Evolutionary conservation across 805 yeast species (phyloP), one percentile per base, ranked within the genome.

Genomic region (Ogataea methanolica): DNA sequence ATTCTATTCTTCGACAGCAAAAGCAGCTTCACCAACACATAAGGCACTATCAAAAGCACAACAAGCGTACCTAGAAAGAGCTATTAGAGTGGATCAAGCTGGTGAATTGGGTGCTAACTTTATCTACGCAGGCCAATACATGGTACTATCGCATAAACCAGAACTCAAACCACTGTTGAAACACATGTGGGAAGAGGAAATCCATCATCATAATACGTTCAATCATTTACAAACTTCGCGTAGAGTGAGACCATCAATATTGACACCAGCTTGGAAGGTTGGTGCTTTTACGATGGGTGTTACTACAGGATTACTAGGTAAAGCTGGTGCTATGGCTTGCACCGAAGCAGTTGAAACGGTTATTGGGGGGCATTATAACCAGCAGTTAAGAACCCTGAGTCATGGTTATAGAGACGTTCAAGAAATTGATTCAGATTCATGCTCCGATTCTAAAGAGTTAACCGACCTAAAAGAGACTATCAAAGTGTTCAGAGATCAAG

Each of bases 311-410:
- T 57, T 86, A 45, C 67, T 90, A 52, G 85, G 97, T 16, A 88
- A 89, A 60, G 97, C 92, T 63, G 97, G 96, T 2, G 98, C 99
- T 2, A 94, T 94, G 99, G 98, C 99, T 1, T 94, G 99, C 65
- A 94, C 99, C 0, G 98, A 91, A 50, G 98, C 98, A 0, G 98
- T 94, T 2, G 99, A 94, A 67, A 94, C 99, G 0, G 98, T 94
- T 6, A 94, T 94, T 64, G 99, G 99, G 2, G 87, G 88, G 1
- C 99, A 94, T 64, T 94, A 94, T 68, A 94, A 94, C 63, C 83
- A 82, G 51, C 99, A 94, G 65, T 71, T 94, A 54, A 74, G 99
- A 45, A 80, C 82, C 37, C 71, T 94, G 47, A 76, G 79, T 66
- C 83, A 81, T 53, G 85, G 84, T 51, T 88, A 76, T 60, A 75